Percentiles rank a stretch among this genome's conserved stretches.
Evolutionary conservation across 2,329 filamentous ascomycete species (phyloP).

Genomic region (Ciborinia camelliae): DNA sequence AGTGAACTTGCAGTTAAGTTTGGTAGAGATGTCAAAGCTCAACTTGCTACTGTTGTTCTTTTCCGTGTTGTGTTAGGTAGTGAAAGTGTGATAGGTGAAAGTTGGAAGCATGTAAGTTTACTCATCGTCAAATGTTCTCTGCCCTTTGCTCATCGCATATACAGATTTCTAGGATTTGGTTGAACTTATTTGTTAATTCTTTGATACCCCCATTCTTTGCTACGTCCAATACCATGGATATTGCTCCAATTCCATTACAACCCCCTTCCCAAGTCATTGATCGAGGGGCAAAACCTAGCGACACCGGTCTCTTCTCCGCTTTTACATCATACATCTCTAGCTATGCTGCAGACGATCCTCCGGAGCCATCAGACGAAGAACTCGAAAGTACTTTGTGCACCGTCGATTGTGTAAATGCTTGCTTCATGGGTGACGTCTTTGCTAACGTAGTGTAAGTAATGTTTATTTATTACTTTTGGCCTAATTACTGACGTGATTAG

Average conservation of each 20-base stretch:
- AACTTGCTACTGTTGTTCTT: conserved; percentile 89
- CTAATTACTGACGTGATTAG: conserved; percentile 41
- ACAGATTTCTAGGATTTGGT: conserved; percentile 83
- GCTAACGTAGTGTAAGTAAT: conserved; percentile 70
- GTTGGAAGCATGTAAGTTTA: conserved; percentile 72
- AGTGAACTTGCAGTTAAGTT: conserved; percentile 96
- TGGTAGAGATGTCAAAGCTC: conserved; percentile 87
- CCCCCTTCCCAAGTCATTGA: conserved; percentile 91
- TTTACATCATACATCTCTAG: conserved; percentile 98
- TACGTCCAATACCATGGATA: conserved; percentile 61
- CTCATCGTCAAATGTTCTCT: conserved; percentile 38
- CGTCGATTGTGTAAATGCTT: conserved; percentile 89
- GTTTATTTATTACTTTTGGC: background rate
- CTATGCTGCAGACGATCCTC: conserved; percentile 95
- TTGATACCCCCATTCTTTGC: conserved; percentile 69
- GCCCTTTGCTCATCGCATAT: conserved; percentile 27
- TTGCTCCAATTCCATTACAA: conserved; percentile 83
- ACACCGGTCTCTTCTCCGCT: conserved; percentile 86
- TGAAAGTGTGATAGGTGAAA: conserved; percentile 69
- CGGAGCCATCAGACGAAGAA: conserved; percentile 95
- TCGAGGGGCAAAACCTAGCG: conserved; percentile 70
- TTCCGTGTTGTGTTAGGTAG: conserved; percentile 88
- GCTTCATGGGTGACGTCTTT: conserved; percentile 78
- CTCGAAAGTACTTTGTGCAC: conserved; percentile 93
- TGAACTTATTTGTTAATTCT: conserved; percentile 95